Evolutionary conservation across 768 basidiomycete species (phyloP), one percentile per base, ranked within the genome.

Genomic region (Boletales sp.): DNA sequence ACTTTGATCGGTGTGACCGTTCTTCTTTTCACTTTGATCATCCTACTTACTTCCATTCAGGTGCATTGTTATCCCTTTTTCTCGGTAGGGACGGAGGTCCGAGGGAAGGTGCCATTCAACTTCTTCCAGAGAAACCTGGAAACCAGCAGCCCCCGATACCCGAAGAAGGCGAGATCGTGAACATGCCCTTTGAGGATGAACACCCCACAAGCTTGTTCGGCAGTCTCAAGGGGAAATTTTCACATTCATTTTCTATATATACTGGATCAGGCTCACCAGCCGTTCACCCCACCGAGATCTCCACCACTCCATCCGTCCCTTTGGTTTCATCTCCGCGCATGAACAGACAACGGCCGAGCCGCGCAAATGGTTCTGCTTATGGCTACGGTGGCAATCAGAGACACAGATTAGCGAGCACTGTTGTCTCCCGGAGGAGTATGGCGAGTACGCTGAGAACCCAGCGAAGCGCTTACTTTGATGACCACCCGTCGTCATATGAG

Each of bases 21-120:
- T 24, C 8, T 30, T 3, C 24, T 21, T 10, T 37, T 12, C 36
- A 27, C 7, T 29, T 30, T 18, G 4, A n/a, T 31, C 13, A 9
- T 11, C 14, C 12, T 11, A 12, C 56, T 59, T 27, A 59, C 13
- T 17, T 18, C 2, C 31, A 10, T 30, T 6, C 49, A 90, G 94
- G 94, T n/a, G 86, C 91, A 4, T 56, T 97, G 45, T 75, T 98
- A 30, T 85, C 86, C 0, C 83, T 91, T 56, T 97, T 97, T 76
- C 82, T 99, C 38, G 88, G 84, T 15, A 84, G 77, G 50, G 94
- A 99, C 64, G 97, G 92, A 47, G 94, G 95, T 10, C 88, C 93
- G 14, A 79, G 90, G 47, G 81, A 88, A 57, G 88, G 91, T 5
- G 82, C 86, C 0, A 97, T 99, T 52, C 84, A 81, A 13, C 81